These are phyloP conservation scores for Boeremia exigua DNA, from an alignment of 2,329 filamentous ascomycete genomes.

Conservation along the genomic window DNA sequence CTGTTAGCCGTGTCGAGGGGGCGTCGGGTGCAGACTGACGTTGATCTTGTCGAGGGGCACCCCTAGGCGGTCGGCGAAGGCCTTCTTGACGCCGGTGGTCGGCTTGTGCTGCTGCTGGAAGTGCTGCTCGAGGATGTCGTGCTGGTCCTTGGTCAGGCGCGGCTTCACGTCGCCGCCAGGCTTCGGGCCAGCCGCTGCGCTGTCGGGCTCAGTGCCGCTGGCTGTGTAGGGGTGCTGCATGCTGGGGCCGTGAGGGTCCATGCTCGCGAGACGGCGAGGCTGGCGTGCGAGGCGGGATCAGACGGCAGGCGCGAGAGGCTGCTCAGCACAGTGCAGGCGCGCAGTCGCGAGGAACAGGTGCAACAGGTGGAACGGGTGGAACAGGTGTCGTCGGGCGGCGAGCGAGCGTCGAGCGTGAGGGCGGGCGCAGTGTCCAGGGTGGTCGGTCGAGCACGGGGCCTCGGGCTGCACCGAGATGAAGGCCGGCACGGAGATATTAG, in stretches of 20 bases:
- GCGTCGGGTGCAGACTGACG: constrained; percentile 45
- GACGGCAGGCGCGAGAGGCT: constrained; percentile 13
- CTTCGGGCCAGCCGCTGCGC: constrained; percentile 29
- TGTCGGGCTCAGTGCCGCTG: constrained; percentile 23
- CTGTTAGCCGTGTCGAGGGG: constrained; percentile 36
- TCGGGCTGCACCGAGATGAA: constrained; percentile 18
- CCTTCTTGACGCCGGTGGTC: constrained; percentile 58
- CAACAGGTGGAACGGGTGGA: too few relatives aligned
- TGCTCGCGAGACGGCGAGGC: constrained; percentile 32
- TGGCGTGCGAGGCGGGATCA: constrained; percentile 15
- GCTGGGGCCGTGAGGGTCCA: constrained; percentile 35
- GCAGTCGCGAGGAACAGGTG: constrained; percentile 23
- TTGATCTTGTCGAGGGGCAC: constrained; percentile 62
- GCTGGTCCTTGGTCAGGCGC: constrained; percentile 60
- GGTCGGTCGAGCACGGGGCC: constrained; percentile 22
- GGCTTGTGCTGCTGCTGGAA: constrained; percentile 58
- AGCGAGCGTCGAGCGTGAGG: not conserved
- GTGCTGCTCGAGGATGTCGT: constrained; percentile 58
- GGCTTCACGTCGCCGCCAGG: constrained; percentile 56
- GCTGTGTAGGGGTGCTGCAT: constrained; percentile 31
- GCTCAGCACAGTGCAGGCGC: constrained; percentile 8
- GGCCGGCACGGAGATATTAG: constrained; percentile 18
- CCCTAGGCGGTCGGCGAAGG: constrained; percentile 54
- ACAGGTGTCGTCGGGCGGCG: constrained; percentile 2
- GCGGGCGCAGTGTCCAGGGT: constrained; percentile 2